Base-by-base conservation (phyloP, 768 basidiomycete species). In the Trametes sanguinea region DNA sequence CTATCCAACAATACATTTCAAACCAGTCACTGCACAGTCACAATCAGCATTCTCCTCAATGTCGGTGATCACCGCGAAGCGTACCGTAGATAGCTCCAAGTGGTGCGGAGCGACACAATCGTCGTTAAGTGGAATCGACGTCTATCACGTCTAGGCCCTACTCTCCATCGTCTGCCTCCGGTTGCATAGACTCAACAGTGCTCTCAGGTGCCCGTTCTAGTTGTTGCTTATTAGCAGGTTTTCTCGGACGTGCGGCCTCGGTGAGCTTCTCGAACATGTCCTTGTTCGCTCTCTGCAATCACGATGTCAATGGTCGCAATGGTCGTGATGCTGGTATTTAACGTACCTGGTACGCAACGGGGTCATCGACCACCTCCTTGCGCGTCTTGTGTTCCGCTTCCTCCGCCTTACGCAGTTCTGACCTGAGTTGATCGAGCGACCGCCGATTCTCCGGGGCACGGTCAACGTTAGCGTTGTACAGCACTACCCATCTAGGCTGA, bases 401-500 rank as follows among this genome's bases (percentile, higher is more conserved):
- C 64, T 89, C 88, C 85, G 85, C 86, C 65, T 72, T 74, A 64
- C 76, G 81, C 68, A 90, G 68, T 37, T 88, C 87, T 44, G 68
- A 68, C 44, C 78, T 77, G 13, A 90, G 77, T 39, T 81, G 80
- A 1, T 70, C 62, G 57, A 77, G 71, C 16, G 76, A 76, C 68
- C 82, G 83, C 32, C 86, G 79, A 47, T 80, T 75, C 16, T 65
- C 51, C 2, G 65, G 53, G 17, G 78, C 78, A 64, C 81, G 82
- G 73, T 91, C 89, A 8, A 89, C 76, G 69, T 90, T 91, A 32
- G 88, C 83, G 62, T 91, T 91, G 66, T 80, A 86, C 44, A 87
- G 69, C 74, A 85, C 84, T 0, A 88, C 80, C 87, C 88, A 91
- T 64, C 89, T 90, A 55, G 16, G 16, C 10, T 14, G 14, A 5